Evolutionary conservation across 2,329 filamentous ascomycete species (phyloP).

Genomic region (Akanthomyces uredinophilus): DNA sequence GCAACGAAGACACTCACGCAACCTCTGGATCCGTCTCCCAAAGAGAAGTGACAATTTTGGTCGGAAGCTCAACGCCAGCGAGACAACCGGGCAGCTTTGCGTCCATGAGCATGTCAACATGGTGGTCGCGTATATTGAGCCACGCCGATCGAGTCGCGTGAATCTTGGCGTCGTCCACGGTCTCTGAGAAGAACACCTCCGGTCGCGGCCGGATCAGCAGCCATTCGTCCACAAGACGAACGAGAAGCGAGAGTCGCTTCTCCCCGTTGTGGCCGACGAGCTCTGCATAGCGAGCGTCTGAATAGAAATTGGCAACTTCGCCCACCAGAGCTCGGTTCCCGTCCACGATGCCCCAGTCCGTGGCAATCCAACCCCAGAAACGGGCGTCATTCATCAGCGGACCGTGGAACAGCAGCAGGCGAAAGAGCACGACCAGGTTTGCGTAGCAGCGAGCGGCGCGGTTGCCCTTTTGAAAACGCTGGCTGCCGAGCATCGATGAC

Average conservation of each 20-base stretch:
- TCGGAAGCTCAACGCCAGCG: background rate
- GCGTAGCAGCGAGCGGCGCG: background rate
- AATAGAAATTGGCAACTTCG: background rate
- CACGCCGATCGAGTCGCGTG: background rate
- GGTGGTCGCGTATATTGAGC: slow-evolving; percentile 4
- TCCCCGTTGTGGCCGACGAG: background rate
- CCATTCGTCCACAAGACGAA: slow-evolving; percentile 10
- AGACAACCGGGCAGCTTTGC: slow-evolving; percentile 2
- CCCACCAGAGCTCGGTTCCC: background rate
- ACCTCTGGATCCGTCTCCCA: background rate
- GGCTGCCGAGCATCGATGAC: background rate
- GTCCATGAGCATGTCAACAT: slow-evolving; percentile 13
- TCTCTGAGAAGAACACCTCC: background rate
- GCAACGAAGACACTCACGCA: background rate
- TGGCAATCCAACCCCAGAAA: slow-evolving; percentile 7
- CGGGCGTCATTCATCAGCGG: background rate
- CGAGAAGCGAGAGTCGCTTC: slow-evolving; percentile 1
- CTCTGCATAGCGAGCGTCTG: background rate
- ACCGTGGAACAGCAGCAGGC: slow-evolving; percentile 3
- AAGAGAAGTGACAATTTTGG: slow-evolving; percentile 3
- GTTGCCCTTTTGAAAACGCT: slow-evolving; percentile 3
- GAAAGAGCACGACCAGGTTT: slow-evolving; percentile 9
- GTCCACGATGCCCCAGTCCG: slow-evolving; percentile 7
- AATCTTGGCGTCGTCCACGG: background rate
- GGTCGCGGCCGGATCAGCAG: background rate